phyloP scores from a whole-genome alignment of 2,329 filamentous ascomycete species.

The Cercospora berteroae region DNA sequence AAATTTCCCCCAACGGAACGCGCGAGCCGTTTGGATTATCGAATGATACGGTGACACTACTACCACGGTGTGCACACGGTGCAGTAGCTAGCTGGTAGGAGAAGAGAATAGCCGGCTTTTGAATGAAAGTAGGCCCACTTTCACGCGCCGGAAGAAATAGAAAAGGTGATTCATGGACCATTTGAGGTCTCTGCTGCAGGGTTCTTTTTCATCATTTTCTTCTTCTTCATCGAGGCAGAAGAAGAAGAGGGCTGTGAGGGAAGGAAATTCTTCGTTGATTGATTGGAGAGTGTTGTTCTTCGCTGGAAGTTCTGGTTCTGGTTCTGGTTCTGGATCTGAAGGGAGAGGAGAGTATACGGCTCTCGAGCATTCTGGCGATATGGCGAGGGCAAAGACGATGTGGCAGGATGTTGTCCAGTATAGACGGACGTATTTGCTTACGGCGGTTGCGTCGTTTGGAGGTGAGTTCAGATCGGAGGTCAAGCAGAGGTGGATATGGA shows the following conservation, averaged over 20 bases:
- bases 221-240: not conserved
- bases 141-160: no score
- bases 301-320: not conserved
- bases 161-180: constrained; percentile 3
- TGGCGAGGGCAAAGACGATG: constrained; percentile 29
- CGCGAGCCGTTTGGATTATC: not conserved
- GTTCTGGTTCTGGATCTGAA: not conserved
- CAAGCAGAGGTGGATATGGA: no score
- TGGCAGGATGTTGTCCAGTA: constrained; percentile 44
- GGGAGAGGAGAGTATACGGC: constrained; percentile 9
- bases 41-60: constrained; percentile 9
- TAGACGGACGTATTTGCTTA: constrained; percentile 43
- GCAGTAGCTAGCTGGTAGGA: not conserved
- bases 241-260: constrained; percentile 2
- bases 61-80: not conserved
- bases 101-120: not conserved
- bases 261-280: not conserved
- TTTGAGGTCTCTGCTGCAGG: constrained; percentile 8
- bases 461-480: constrained; percentile 25
- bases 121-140: not conserved
- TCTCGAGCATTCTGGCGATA: constrained; percentile 4
- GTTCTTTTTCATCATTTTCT: not conserved
- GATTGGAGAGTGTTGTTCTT: not conserved
- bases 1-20: not conserved
- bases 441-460: constrained; percentile 45